A percentile compares a stretch with the other conserved stretches of the same genome.
phyloP scores from a whole-genome alignment of 2,329 filamentous ascomycete species.

The Aspergillus candidus region DNA sequence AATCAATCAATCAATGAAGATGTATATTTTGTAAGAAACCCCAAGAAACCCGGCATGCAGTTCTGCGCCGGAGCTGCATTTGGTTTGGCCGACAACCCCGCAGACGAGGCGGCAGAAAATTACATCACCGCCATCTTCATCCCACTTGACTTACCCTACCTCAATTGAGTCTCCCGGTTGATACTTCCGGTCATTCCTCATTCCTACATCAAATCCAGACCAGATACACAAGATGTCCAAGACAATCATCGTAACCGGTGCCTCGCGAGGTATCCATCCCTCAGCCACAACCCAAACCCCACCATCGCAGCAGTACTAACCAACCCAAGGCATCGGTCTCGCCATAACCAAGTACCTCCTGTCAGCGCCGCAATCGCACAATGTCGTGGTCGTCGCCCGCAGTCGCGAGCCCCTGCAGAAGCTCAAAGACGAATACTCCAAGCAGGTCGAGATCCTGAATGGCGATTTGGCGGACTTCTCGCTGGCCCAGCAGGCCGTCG shows the following conservation, averaged over 20 bases:
- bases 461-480: constrained; percentile 53
- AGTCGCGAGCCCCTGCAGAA: constrained; percentile 48
- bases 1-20: too few relatives aligned
- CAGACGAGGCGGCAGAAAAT: not conserved
- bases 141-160: not conserved
- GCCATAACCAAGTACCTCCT: constrained; percentile 57
- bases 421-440: constrained; percentile 49
- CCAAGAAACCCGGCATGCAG: too few relatives aligned
- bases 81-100: too few relatives aligned
- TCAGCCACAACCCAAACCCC: not conserved
- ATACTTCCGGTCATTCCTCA: not conserved
- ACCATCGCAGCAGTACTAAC: not conserved
- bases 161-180: too few relatives aligned
- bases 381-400: constrained; percentile 55
- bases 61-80: too few relatives aligned
- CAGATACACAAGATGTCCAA: constrained; percentile 35
- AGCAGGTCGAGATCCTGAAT: constrained; percentile 50
- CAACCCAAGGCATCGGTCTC: constrained; percentile 50
- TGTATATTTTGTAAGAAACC: too few relatives aligned
- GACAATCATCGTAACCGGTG: constrained; percentile 64
- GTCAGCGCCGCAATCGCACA: constrained; percentile 42
- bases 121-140: constrained; percentile 8
- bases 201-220: not conserved
- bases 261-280: constrained; percentile 49
- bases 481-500: constrained; percentile 56